phyloP scores from a whole-genome alignment of 345 rosid species.

The Tarenaya hassleriana region DNA sequence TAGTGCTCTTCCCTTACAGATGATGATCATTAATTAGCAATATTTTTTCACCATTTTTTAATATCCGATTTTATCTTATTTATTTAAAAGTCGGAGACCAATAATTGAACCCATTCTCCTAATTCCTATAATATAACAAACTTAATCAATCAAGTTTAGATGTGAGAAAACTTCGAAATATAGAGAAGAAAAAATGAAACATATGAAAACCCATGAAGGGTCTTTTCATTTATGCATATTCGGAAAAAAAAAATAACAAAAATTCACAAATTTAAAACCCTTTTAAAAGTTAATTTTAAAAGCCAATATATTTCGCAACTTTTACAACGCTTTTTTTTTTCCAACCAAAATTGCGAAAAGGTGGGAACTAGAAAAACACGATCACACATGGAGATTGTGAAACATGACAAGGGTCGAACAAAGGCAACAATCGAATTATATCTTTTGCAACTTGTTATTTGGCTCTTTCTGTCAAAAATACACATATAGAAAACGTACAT shows the following conservation, averaged over 20 bases:
- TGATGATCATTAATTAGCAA: conserved; percentile 14
- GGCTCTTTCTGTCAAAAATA: background rate
- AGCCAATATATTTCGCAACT: too few species aligned
- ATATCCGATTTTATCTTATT: background rate
- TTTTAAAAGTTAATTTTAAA: background rate
- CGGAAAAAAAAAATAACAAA: too few species aligned
- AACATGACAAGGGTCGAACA: background rate
- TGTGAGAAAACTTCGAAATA: too few species aligned
- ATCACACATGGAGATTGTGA: conserved; percentile 3
- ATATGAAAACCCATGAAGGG: conserved; percentile 5
- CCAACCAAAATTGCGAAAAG: too few species aligned
- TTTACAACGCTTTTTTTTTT: too few species aligned
- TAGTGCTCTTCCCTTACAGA: conserved; percentile 20
- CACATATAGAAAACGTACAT: background rate
- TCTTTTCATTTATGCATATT: conserved; percentile 7
- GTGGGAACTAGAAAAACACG: background rate
- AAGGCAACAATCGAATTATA: background rate
- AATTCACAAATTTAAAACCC: too few species aligned
- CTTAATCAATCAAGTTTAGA: too few species aligned
- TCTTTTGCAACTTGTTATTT: conserved; percentile 4
- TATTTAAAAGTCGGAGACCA: background rate
- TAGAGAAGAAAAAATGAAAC: background rate
- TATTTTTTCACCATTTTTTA: background rate
- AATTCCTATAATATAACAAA: too few species aligned
- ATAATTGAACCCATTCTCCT: conserved; percentile 16